Conservation (phyloP, 139 green algal genomes). For the Spirogloea muscicola region DNA sequence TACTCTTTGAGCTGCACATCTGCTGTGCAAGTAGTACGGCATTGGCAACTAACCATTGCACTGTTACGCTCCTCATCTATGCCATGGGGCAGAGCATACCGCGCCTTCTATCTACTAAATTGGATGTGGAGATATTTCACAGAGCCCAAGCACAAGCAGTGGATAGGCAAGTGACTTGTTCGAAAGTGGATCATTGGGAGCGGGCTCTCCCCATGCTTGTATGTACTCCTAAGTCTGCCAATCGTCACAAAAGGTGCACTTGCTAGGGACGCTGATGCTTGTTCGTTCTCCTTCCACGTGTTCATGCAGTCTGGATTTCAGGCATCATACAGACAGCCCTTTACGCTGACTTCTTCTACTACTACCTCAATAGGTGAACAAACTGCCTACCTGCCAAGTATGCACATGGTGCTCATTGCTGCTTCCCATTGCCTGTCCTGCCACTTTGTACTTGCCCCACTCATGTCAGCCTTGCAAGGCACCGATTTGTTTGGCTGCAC, state of each 20-base stretch:
- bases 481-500: not conserved
- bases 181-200: too few species aligned
- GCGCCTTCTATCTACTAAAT: constrained; percentile 97
- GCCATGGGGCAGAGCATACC: constrained; percentile 63
- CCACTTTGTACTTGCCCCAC: not conserved
- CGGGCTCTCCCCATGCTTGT: too few species aligned
- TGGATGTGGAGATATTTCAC: constrained; percentile 97
- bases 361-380: constrained; percentile 67
- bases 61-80: not conserved
- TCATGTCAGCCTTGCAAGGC: not conserved
- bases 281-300: constrained; percentile 41
- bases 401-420: not conserved
- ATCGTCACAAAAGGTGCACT: too few species aligned
- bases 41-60: not conserved
- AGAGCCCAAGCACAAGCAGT: constrained; percentile 85
- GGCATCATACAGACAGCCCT: constrained; percentile 87
- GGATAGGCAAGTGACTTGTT: constrained; percentile 62
- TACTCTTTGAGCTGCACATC: too few species aligned
- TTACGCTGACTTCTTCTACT: constrained; percentile 99
- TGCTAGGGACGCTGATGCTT: too few species aligned
- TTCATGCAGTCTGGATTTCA: constrained; percentile 69
- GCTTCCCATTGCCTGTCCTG: not conserved
- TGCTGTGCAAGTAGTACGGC: too few species aligned
- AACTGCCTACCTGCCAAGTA: not conserved
- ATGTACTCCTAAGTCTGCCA: too few species aligned